phyloP scores from a whole-genome alignment of 768 basidiomycete species.

The Erythrobasidium yunnanense region DNA sequence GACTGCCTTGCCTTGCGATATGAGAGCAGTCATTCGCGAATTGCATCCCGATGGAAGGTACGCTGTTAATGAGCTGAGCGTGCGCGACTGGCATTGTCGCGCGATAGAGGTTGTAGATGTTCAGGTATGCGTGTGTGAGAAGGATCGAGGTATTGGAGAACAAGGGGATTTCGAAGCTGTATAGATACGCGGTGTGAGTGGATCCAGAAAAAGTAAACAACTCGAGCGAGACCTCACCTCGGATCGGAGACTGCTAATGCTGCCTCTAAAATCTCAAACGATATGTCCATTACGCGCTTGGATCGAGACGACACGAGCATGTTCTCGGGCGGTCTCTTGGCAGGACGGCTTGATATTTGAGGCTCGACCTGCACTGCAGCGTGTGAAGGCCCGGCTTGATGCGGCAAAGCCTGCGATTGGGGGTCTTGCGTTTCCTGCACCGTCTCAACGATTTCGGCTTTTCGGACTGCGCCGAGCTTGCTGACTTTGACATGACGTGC shows the following conservation, averaged over 20 bases:
- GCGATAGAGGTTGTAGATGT: slow-evolving; percentile 43
- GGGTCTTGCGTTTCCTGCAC: too few species aligned
- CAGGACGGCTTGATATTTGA: too few species aligned
- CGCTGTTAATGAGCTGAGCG: slow-evolving; percentile 38
- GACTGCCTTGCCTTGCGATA: slow-evolving; percentile 36
- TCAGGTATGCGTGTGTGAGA: slow-evolving; percentile 33
- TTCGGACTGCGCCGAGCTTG: too few species aligned
- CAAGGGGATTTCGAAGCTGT: slow-evolving; percentile 24
- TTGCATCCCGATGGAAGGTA: slow-evolving; percentile 45
- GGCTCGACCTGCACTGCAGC: too few species aligned
- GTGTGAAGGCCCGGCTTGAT: too few species aligned
- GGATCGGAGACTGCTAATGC: slow-evolving; percentile 29
- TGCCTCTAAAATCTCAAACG: slow-evolving; percentile 31
- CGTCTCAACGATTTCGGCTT: too few species aligned
- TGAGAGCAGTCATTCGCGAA: slow-evolving; percentile 43
- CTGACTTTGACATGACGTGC: too few species aligned
- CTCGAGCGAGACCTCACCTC: slow-evolving; percentile 21
- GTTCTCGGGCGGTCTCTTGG: too few species aligned
- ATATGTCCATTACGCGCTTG: slow-evolving; percentile 24
- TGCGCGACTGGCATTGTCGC: slow-evolving; percentile 42
- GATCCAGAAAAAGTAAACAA: too few species aligned
- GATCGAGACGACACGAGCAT: slow-evolving; percentile 32
- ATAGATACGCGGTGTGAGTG: neutral
- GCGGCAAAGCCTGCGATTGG: too few species aligned
- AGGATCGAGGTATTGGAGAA: neutral